phyloP scores from a whole-genome alignment of 176 grass and related monocot genomes.

The Zea mays region DNA sequence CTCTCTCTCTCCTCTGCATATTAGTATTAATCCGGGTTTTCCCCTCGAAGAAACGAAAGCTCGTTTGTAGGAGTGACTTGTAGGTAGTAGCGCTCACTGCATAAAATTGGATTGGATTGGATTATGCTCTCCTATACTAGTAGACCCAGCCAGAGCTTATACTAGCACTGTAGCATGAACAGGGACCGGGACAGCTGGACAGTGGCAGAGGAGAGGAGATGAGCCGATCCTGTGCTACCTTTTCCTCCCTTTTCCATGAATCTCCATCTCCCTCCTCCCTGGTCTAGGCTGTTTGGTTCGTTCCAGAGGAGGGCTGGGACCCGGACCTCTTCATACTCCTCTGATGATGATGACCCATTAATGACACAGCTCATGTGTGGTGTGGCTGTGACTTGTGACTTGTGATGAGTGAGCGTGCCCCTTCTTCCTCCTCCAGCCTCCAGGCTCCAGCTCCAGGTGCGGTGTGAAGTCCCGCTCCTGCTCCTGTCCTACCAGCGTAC shows the following conservation, averaged over 20 bases:
- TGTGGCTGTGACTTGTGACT: neutral
- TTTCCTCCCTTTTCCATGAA: neutral
- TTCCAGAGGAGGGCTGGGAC: constrained; percentile 41
- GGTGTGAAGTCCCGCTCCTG: neutral
- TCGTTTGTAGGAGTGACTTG: neutral
- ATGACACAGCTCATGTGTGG: constrained; percentile 57
- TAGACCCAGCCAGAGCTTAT: neutral
- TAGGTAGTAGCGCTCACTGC: neutral
- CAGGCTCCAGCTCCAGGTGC: neutral
- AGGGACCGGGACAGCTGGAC: neutral
- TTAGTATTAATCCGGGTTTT: neutral
- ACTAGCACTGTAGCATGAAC: neutral
- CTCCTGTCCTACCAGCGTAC: neutral
- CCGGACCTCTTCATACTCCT: neutral
- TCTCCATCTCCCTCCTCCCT: neutral
- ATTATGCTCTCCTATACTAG: neutral
- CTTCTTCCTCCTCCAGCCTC: neutral
- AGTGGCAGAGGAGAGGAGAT: neutral
- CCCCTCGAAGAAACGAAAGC: neutral
- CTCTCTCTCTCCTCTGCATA: neutral
- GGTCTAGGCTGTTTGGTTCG: neutral
- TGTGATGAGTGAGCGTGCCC: neutral
- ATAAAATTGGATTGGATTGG: neutral
- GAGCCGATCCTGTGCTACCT: neutral
- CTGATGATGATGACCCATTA: constrained; percentile 8